Percentiles rank a stretch among this genome's conserved stretches.
These are phyloP conservation scores for Cladophialophora psammophila DNA, from an alignment of 2,329 filamentous ascomycete species.

Conservation along the genomic window DNA sequence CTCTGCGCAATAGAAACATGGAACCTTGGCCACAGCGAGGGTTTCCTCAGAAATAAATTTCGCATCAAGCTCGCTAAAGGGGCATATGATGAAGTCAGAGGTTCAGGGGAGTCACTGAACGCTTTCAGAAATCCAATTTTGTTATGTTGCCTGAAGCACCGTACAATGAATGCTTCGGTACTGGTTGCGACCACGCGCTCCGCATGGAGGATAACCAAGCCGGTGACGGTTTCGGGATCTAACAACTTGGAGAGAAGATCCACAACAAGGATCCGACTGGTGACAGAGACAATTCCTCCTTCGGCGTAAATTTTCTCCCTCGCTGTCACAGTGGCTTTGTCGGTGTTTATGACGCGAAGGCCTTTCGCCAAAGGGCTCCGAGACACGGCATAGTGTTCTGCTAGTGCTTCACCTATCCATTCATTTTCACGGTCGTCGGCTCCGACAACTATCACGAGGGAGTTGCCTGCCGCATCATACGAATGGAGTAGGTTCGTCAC, in stretches of 20 bases:
- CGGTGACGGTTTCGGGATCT: slow-evolving; percentile 83
- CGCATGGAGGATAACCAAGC: slow-evolving; percentile 85
- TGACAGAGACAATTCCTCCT: slow-evolving; percentile 94
- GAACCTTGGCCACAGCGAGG: slow-evolving; percentile 90
- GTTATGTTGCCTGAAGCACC: slow-evolving; percentile 94
- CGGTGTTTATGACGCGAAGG: slow-evolving; percentile 90
- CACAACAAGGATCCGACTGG: slow-evolving; percentile 91
- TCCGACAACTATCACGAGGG: slow-evolving; percentile 85
- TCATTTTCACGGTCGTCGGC: slow-evolving; percentile 93
- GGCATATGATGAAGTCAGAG: slow-evolving; percentile 86
- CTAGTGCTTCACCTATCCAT: slow-evolving; percentile 95
- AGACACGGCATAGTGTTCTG: slow-evolving; percentile 93
- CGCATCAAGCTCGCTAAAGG: slow-evolving; percentile 89
- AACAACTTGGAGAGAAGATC: slow-evolving; percentile 86
- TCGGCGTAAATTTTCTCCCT: slow-evolving; percentile 90
- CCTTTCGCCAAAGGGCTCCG: slow-evolving; percentile 81
- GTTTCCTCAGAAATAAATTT: slow-evolving; percentile 87
- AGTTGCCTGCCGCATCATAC: slow-evolving; percentile 95
- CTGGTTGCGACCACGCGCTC: slow-evolving; percentile 85
- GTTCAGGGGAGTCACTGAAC: slow-evolving; percentile 91
- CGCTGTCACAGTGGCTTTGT: slow-evolving; percentile 83
- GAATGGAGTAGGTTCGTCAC: slow-evolving; percentile 96
- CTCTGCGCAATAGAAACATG: slow-evolving; percentile 89
- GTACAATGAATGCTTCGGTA: slow-evolving; percentile 90
- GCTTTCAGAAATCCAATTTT: slow-evolving; percentile 93